phyloP scores from a whole-genome alignment of 495 filamentous ascomycete genomes.

The Podospora pseudoanserina region DNA sequence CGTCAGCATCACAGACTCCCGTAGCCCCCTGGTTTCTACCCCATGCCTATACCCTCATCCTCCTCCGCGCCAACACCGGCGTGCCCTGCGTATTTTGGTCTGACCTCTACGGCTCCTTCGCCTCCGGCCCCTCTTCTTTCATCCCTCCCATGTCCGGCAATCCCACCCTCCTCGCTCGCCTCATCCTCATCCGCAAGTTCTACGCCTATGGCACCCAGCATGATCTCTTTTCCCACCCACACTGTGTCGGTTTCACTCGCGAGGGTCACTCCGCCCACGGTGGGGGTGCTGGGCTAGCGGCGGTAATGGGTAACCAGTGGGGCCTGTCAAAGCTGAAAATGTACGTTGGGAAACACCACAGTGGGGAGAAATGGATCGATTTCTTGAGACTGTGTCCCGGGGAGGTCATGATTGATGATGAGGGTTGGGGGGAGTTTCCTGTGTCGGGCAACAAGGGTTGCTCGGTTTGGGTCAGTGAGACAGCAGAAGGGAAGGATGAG shows the following conservation, averaged over 20 bases:
- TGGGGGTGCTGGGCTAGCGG: constrained; percentile 50
- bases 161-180: constrained; percentile 47
- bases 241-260: constrained; percentile 68
- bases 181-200: constrained; percentile 61
- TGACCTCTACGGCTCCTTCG: constrained; percentile 68
- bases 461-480: constrained; percentile 59
- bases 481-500: constrained; percentile 30
- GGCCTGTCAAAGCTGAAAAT: constrained; percentile 47
- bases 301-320: constrained; percentile 56
- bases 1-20: constrained; percentile 38
- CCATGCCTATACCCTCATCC: constrained; percentile 60
- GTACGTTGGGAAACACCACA: constrained; percentile 58
- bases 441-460: constrained; percentile 49
- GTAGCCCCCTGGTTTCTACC: constrained; percentile 57
- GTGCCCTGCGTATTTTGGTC: constrained; percentile 74
- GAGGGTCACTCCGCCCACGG: constrained; percentile 33
- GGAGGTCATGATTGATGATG: constrained; percentile 49
- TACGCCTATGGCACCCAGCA: constrained; percentile 68
- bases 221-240: constrained; percentile 63
- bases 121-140: constrained; percentile 24
- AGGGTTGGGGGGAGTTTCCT: constrained; percentile 56
- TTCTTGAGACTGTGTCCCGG: constrained; percentile 50
- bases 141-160: constrained; percentile 58
- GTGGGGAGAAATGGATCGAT: constrained; percentile 60
- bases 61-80: constrained; percentile 60